These are phyloP conservation scores for Aspergillus cristatus DNA, from an alignment of 495 filamentous ascomycete genomes.

Conservation along the genomic window DNA sequence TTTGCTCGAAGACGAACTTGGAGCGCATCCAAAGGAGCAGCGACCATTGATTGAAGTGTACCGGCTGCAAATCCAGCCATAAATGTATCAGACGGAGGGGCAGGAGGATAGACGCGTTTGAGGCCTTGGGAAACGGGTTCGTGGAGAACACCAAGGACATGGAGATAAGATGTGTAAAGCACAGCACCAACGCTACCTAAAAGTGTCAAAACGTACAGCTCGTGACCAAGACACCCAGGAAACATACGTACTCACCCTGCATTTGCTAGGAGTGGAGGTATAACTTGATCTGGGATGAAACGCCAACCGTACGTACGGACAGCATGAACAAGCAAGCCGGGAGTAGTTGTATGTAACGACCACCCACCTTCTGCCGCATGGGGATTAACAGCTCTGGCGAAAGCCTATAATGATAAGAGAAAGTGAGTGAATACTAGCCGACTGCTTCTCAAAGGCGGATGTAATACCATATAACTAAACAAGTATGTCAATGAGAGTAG, in stretches of 20 bases:
- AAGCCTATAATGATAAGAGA: slow-evolving; percentile 34
- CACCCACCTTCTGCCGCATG: slow-evolving; percentile 46
- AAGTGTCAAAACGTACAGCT: slow-evolving; percentile 2
- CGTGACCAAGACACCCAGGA: not conserved
- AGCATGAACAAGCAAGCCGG: slow-evolving; percentile 69
- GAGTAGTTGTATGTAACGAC: slow-evolving; percentile 67
- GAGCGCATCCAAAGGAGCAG: slow-evolving; percentile 82
- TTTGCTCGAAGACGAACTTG: slow-evolving; percentile 67
- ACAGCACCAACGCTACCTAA: slow-evolving; percentile 61
- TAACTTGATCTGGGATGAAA: slow-evolving; percentile 78
- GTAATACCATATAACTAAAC: slow-evolving; percentile 50
- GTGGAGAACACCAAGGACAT: slow-evolving; percentile 63
- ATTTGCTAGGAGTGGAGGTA: slow-evolving; percentile 81
- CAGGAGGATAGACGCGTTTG: slow-evolving; percentile 69
- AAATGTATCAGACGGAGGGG: slow-evolving; percentile 56
- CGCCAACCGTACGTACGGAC: slow-evolving; percentile 73
- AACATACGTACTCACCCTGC: slow-evolving; percentile 38
- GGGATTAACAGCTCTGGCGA: slow-evolving; percentile 61
- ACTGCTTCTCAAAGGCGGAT: slow-evolving; percentile 4
- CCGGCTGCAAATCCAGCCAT: slow-evolving; percentile 71
- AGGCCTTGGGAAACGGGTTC: slow-evolving; percentile 57
- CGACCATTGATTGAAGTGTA: slow-evolving; percentile 66
- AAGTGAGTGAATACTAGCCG: slow-evolving; percentile 14
- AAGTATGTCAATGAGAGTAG: slow-evolving; percentile 12
- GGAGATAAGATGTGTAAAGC: slow-evolving; percentile 81